Evolutionary conservation across 371 early-diverging fungal species (phyloP).

Genomic region (Nematocida ausubeli): DNA sequence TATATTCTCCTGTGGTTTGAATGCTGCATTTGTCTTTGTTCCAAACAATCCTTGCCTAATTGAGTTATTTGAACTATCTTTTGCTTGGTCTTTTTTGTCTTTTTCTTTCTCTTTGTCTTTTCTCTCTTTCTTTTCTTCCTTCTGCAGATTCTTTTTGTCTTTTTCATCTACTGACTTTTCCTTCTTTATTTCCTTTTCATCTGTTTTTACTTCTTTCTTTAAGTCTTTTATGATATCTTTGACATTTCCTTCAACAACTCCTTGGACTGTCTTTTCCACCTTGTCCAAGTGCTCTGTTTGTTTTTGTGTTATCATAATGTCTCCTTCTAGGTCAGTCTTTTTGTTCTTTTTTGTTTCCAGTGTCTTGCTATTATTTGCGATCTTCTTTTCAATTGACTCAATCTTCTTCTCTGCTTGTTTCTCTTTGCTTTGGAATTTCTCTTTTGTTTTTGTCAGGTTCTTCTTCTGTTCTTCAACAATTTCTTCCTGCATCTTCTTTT

Average conservation of each 20-base stretch:
- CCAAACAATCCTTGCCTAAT: background rate
- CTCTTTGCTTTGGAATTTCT: slow-evolving; percentile 1
- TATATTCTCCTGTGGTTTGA: background rate
- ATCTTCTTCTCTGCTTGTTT: slow-evolving; percentile 28
- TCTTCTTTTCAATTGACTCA: background rate
- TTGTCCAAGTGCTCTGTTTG: slow-evolving; percentile 6
- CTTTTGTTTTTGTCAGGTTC: background rate
- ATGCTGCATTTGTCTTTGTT: background rate
- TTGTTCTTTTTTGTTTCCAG: slow-evolving; percentile 21
- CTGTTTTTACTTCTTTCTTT: slow-evolving; percentile 12
- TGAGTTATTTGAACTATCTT: background rate
- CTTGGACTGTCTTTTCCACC: slow-evolving; percentile 8
- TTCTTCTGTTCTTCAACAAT: background rate
- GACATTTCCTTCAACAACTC: background rate
- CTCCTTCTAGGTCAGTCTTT: slow-evolving; percentile 3
- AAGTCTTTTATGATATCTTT: slow-evolving; percentile 1
- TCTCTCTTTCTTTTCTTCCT: slow-evolving; percentile 35
- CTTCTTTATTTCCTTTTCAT: background rate
- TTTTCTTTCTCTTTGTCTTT: slow-evolving; percentile 39
- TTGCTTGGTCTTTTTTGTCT: slow-evolving; percentile 3
- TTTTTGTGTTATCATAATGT: slow-evolving; percentile 10
- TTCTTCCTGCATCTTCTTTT: background rate
- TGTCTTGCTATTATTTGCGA: background rate
- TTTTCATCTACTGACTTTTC: slow-evolving; percentile 4
- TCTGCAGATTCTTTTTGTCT: slow-evolving; percentile 9